Evolutionary conservation across 1,284 basidiomycete genomes (phyloP), one percentile per base, ranked within the genome.

Genomic region (Phlebopus sp.): DNA sequence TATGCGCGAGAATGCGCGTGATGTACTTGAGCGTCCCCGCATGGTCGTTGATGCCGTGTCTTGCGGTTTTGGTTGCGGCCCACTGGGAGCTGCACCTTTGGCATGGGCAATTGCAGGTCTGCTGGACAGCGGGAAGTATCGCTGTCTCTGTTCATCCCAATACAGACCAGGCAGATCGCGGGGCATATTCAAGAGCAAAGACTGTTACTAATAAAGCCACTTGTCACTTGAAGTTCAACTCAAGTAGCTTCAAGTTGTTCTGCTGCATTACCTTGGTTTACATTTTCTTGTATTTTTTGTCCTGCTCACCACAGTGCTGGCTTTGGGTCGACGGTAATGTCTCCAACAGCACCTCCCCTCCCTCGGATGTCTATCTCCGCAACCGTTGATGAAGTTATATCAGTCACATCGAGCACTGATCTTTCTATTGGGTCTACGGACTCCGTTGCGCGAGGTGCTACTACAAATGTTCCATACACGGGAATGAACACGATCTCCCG

Each of bases 61-160:
- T 30, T 35, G 45, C 36, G 14, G 29, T 47, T 44, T 45, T 35
- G 35, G 42, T 19, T 39, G 51, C 2, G 37, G 31, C 21, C 19
- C n/a, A n/a, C 30, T 32, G 30, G 18, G 10, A 59, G 42, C 11
- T 48, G 43, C 38, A 31, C 18, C n/a, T 13, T 32, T 18, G 14
- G 25, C 19, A 30, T 6, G 39, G 23, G 10, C n/a, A 2, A 17
- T 52, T 42, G 29, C 68, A 23, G 66, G 69, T 30, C 60, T 65
- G 5, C 72, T 71, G 14, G 73, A 70, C 5, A 70, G 42, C n/a
- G 79, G 73, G 55, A 82, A 82, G 59, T 83, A 82, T 4, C 79
- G 71, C 29, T 77, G 75, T 43, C 59, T 67, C 23, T 56, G 54
- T 49, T 67, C 56, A 53, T 82, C 77, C 64, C 73, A 83, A 55